Conservation (phyloP, 768 basidiomycete genomes). For the Cubamyces lactineus region DNA sequence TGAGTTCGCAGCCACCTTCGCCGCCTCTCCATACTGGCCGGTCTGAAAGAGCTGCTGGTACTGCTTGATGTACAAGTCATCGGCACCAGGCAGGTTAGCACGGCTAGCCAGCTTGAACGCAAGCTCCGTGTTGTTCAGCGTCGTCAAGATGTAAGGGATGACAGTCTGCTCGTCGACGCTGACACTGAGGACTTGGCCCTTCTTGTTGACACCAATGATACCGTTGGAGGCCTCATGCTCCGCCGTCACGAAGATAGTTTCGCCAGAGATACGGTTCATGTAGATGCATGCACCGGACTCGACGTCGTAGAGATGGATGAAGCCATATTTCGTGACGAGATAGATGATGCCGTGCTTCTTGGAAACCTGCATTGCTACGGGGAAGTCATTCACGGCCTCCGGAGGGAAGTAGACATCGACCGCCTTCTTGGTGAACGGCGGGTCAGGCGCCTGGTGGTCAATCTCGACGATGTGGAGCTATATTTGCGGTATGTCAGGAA, state of each 20-base stretch:
- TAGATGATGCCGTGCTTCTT: constrained; percentile 96
- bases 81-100: constrained; percentile 95
- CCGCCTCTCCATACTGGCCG: constrained; percentile 91
- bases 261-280: constrained; percentile 99
- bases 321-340: constrained; percentile 98
- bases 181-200: constrained; percentile 97
- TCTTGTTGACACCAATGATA: constrained; percentile 99
- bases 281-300: constrained; percentile 97
- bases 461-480: constrained; percentile 99
- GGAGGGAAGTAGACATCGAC: constrained; percentile 99
- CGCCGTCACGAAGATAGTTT: constrained; percentile 98
- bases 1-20: constrained; percentile 97
- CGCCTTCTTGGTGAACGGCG: constrained; percentile 94
- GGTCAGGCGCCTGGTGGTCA: constrained; percentile 91
- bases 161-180: constrained; percentile 96
- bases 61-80: constrained; percentile 94
- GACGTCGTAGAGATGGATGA: constrained; percentile 98
- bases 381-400: constrained; percentile 98
- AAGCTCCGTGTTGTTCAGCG: constrained; percentile 95
- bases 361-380: constrained; percentile 99
- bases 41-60: constrained; percentile 89
- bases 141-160: constrained; percentile 91
- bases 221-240: constrained; percentile 93
- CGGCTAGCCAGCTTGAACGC: constrained; percentile 98
- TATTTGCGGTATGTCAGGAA: background rate